Evolutionary conservation across 495 filamentous ascomycete genomes (phyloP).

Genomic region (Peziza echinospora): DNA sequence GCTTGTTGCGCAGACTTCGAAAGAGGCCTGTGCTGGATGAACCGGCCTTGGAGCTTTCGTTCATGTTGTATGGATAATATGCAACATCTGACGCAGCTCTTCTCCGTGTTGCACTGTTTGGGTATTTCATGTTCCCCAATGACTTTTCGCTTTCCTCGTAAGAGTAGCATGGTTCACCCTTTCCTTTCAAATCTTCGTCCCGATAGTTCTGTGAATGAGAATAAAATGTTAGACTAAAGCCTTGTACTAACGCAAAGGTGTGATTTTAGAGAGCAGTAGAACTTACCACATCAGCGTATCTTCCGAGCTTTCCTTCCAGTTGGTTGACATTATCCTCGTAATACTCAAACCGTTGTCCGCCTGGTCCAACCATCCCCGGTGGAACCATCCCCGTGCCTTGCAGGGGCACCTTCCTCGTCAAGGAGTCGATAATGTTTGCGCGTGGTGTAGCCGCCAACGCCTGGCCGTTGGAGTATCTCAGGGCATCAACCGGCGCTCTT

Average conservation of each 20-base stretch:
- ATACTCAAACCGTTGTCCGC: slow-evolving; percentile 53
- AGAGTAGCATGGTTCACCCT: slow-evolving; percentile 54
- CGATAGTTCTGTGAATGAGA: slow-evolving; percentile 37
- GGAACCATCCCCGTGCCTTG: slow-evolving; percentile 63
- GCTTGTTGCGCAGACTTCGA: not conserved
- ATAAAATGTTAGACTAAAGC: not conserved
- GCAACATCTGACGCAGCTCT: not conserved
- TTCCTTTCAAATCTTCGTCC: slow-evolving; percentile 52
- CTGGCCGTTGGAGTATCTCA: slow-evolving; percentile 48
- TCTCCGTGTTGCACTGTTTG: not conserved
- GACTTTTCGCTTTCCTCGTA: slow-evolving; percentile 42
- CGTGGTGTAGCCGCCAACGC: slow-evolving; percentile 63
- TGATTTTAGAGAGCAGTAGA: not conserved
- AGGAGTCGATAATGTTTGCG: slow-evolving; percentile 54
- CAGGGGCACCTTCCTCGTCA: slow-evolving; percentile 57
- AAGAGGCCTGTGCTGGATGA: not conserved
- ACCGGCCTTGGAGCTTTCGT: not conserved
- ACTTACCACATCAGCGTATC: slow-evolving; percentile 47
- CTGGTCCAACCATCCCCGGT: slow-evolving; percentile 41
- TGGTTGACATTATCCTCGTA: slow-evolving; percentile 71
- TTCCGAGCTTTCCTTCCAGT: slow-evolving; percentile 47
- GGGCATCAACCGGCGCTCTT: slow-evolving; percentile 54
- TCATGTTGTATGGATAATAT: not conserved
- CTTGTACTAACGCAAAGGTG: not conserved
- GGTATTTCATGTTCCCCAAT: slow-evolving; percentile 18